Conservation (phyloP, 768 basidiomycete species). For the Rhizopogon vulgaris region DNA sequence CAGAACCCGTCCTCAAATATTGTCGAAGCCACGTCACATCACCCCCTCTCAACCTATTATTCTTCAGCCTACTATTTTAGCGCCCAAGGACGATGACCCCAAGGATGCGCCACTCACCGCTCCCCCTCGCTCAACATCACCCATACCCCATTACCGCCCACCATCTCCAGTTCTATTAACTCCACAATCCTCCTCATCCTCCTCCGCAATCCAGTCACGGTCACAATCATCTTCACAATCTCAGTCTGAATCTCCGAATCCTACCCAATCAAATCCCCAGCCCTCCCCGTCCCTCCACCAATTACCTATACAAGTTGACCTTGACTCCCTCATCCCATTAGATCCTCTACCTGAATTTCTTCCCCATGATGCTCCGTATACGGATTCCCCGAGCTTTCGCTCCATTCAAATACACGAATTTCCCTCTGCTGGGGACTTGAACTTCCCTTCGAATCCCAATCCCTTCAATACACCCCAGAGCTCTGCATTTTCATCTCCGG, state of each 20-base stretch:
- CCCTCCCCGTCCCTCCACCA: slow-evolving; percentile 20
- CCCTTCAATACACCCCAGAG: neutral
- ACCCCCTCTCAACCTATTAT: neutral
- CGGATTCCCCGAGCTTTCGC: neutral
- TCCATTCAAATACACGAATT: neutral
- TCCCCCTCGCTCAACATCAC: slow-evolving; percentile 2
- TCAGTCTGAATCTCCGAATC: slow-evolving; percentile 12
- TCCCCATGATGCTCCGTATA: neutral
- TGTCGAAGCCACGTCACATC: slow-evolving; percentile 1
- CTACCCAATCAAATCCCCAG: slow-evolving; percentile 15
- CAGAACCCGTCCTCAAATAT: slow-evolving; percentile 1
- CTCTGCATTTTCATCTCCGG: neutral
- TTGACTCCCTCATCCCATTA: slow-evolving; percentile 23
- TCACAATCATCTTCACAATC: slow-evolving; percentile 2
- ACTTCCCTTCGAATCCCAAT: neutral
- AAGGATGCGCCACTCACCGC: neutral
- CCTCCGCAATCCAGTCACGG: neutral
- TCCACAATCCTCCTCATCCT: neutral
- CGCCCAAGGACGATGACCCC: slow-evolving; percentile 3
- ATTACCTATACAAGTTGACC: slow-evolving; percentile 9
- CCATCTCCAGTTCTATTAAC: neutral
- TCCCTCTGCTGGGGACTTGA: neutral
- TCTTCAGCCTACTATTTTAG: slow-evolving; percentile 6
- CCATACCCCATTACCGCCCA: neutral
- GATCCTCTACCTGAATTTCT: slow-evolving; percentile 11